Percentiles rank a stretch among this genome's conserved stretches.
Evolutionary conservation across 208 protist genomes (phyloP).

Genomic region (Jaenimonas drosophilae): DNA sequence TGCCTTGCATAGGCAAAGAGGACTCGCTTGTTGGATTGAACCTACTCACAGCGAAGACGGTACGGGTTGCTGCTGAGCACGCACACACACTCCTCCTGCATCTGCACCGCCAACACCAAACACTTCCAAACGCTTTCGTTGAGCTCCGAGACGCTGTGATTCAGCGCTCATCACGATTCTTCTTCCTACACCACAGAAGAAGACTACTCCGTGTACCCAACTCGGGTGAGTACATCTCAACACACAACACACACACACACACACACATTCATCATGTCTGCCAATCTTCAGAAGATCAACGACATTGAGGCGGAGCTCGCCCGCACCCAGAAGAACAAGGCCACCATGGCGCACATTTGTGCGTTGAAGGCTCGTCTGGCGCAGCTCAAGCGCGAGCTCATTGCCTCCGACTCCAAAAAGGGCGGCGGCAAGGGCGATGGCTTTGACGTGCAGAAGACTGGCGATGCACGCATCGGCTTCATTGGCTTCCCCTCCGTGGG

Average conservation of each 20-base stretch:
- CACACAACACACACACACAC: too few species aligned
- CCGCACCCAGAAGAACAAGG: conserved; percentile 98
- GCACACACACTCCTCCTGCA: too few species aligned
- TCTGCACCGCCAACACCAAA: too few species aligned
- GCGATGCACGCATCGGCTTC: conserved; percentile 94
- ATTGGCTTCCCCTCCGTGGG: conserved; percentile 98
- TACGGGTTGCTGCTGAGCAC: too few species aligned
- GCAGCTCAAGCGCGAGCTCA: conserved; percentile 95
- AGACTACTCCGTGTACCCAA: not conserved
- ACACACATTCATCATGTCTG: conserved; percentile 17
- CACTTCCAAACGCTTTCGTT: too few species aligned
- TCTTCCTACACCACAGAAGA: too few species aligned
- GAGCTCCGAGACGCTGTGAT: too few species aligned
- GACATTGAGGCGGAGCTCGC: conserved; percentile 97
- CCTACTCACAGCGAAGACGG: too few species aligned
- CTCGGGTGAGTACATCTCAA: too few species aligned
- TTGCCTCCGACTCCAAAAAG: conserved; percentile 84
- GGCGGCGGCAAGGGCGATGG: conserved; percentile 89
- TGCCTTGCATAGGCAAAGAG: too few species aligned
- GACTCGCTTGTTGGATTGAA: too few species aligned
- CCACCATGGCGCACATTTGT: conserved; percentile 95
- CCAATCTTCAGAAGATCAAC: conserved; percentile 86
- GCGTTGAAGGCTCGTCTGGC: conserved; percentile 97
- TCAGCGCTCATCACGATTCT: too few species aligned
- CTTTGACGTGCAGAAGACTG: conserved; percentile 98